phyloP scores from a whole-genome alignment of 108 stramenopile genomes.

The Cyclostephanos invisitatus region DNA sequence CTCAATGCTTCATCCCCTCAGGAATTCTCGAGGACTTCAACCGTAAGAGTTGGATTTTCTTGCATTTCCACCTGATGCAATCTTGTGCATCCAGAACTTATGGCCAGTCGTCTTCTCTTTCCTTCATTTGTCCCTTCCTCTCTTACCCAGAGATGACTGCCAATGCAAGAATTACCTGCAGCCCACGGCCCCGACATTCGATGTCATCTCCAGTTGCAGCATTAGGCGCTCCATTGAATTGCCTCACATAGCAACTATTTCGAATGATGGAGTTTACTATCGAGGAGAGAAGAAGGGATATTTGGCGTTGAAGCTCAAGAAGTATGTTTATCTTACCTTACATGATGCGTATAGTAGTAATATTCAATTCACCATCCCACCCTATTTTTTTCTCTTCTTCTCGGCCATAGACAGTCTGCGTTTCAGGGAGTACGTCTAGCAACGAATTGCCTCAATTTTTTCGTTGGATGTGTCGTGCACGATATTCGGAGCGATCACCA shows the following conservation, averaged over 20 bases:
- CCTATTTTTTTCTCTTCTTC: neutral
- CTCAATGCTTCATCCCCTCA: constrained; percentile 15
- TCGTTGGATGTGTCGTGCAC: constrained; percentile 10
- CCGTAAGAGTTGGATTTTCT: neutral
- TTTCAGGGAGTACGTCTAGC: constrained; percentile 31
- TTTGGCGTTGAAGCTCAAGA: constrained; percentile 11
- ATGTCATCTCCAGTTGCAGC: constrained; percentile 2
- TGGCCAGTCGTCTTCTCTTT: neutral
- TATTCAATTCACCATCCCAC: too few species aligned
- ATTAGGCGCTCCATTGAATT: neutral
- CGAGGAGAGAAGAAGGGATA: neutral
- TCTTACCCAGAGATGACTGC: constrained; percentile 18
- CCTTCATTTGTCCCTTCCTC: neutral
- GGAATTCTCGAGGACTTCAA: neutral
- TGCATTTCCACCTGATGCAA: neutral
- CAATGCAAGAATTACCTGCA: constrained; percentile 33
- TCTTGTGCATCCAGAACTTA: neutral
- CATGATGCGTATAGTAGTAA: too few species aligned
- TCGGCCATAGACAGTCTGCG: neutral
- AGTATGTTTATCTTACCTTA: neutral
- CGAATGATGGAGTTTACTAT: constrained; percentile 13
- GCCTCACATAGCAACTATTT: constrained; percentile 30
- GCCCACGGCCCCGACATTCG: constrained; percentile 33
- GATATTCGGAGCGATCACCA: constrained; percentile 10
- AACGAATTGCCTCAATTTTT: neutral